Base-by-base conservation (phyloP, 163 green algal genomes). In the Prototheca wickerhamii region DNA sequence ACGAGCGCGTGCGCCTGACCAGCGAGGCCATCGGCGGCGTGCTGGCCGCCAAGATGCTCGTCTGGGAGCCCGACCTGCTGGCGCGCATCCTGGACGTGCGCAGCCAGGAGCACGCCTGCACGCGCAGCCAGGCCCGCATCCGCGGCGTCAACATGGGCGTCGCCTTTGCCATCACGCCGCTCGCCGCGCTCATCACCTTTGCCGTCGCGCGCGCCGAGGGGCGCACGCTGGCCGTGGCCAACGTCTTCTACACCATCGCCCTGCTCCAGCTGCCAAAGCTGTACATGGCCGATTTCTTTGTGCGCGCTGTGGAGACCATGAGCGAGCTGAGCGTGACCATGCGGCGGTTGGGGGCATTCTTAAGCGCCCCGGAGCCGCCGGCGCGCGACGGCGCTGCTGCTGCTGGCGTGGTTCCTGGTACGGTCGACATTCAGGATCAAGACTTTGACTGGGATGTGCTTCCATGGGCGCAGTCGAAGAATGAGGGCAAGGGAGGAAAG, bases 41-140 rank as follows among this genome's bases (percentile, higher is more conserved):
- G 25, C 72, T 89, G 40, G 83, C 85, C 20, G 84, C 84, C 64
- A 93, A 93, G 64, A 89, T 93, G 81, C 59, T 92, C 21, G 61
- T 61, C 21, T 83, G 73, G 76, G 76, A 83, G 56, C 26, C 61
- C 3, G 58, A 66, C 26, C 52, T 82, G 49, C 40, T 64, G 30
- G 21, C 34, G 3, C 60, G 61, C 15, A 44, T 77, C 60, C 31
- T 34, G 5, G 68, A 3, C 49, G 79, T 84, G 29, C 67, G 78
- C 2, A 8, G 17, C 4, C 43, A 52, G 2, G 84, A 92, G 70
- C 78, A 81, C 1, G 6, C 17, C 32, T 78, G 64, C 71, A 66
- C 80, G 8, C 67, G 70, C 5, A 62, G 66, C 29, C 89, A 85
- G 80, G 73, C 74, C 12, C 75, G 68, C 69, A 92, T 92, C 66